A percentile compares a stretch with the other conserved stretches of the same genome.
Evolutionary conservation across 1,139 yeast species (phyloP).

Genomic region (Geotrichum cucujoidarum): DNA sequence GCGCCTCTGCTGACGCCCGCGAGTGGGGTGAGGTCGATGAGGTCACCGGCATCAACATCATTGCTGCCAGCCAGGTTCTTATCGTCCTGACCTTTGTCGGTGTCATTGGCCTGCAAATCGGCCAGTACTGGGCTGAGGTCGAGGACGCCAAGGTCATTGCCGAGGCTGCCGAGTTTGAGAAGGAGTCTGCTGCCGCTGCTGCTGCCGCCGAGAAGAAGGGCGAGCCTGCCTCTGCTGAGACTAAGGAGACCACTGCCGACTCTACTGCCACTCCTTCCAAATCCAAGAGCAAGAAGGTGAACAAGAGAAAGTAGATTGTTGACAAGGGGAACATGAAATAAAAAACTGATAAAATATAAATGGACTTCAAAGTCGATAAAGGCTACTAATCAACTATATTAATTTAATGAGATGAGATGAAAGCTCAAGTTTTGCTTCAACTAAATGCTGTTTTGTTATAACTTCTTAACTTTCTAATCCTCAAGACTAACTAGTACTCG

Average conservation of each 20-base stretch:
- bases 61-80: slow-evolving; percentile 85
- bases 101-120: slow-evolving; percentile 75
- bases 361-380: too few species aligned
- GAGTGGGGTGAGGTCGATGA: slow-evolving; percentile 93
- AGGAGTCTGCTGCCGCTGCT: slow-evolving; percentile 24
- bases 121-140: slow-evolving; percentile 84
- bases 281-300: slow-evolving; percentile 7
- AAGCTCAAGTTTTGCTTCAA: too few species aligned
- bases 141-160: slow-evolving; percentile 47
- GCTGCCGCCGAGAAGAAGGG: slow-evolving; percentile 29
- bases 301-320: slow-evolving; percentile 2
- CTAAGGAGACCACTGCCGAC: slow-evolving; percentile 3
- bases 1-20: slow-evolving; percentile 61
- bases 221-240: slow-evolving; percentile 12
- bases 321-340: too few species aligned
- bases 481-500: background rate
- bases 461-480: background rate
- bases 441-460: too few species aligned
- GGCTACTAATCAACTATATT: too few species aligned
- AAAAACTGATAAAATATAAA: background rate
- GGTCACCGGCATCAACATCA: slow-evolving; percentile 80
- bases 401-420: too few species aligned
- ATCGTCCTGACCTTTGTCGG: slow-evolving; percentile 68
- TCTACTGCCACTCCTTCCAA: slow-evolving; percentile 11
- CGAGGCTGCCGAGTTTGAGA: slow-evolving; percentile 33